Conservation (phyloP, 108 stramenopile genomes). For the Conticribra guillardii region DNA sequence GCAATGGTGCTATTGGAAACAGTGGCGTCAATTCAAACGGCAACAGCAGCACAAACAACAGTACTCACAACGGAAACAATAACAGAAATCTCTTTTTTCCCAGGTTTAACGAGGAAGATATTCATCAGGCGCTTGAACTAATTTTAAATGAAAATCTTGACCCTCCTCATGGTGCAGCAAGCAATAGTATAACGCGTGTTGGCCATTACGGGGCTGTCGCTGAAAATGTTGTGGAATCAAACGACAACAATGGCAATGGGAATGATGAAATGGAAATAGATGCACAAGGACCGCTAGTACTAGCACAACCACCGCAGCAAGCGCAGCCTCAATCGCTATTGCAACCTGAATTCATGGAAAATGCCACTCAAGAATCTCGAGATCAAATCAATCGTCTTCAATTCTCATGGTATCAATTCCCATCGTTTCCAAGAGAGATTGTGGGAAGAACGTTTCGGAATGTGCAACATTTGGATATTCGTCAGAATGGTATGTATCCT, state of each 20-base stretch:
- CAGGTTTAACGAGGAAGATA: not conserved
- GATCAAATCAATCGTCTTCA: conserved; percentile 33
- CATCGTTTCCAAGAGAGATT: conserved; percentile 20
- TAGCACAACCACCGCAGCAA: not conserved
- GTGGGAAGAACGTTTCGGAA: conserved; percentile 24
- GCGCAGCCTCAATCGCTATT: not conserved
- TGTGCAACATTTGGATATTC: conserved; percentile 45
- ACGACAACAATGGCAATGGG: not conserved
- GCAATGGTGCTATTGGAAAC: not conserved
- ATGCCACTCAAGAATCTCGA: conserved; percentile 15
- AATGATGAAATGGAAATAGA: not conserved
- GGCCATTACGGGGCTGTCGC: too few relatives aligned
- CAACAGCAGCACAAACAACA: too few relatives aligned
- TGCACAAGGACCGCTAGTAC: too few relatives aligned
- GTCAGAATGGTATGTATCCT: conserved; percentile 48
- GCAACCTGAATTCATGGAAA: conserved; percentile 4
- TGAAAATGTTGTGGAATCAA: too few relatives aligned
- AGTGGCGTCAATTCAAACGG: too few relatives aligned
- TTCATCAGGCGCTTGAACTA: not conserved
- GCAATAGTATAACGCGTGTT: too few relatives aligned
- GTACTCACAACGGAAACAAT: too few relatives aligned
- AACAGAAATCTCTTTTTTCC: too few relatives aligned
- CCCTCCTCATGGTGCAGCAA: too few relatives aligned
- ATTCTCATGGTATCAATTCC: conserved; percentile 42
- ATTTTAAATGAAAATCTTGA: not conserved